A percentile compares a stretch with the other conserved stretches of the same genome.
These are phyloP conservation scores for Nicotiana attenuata DNA, from an alignment of 257 asterid species.

Conservation along the genomic window DNA sequence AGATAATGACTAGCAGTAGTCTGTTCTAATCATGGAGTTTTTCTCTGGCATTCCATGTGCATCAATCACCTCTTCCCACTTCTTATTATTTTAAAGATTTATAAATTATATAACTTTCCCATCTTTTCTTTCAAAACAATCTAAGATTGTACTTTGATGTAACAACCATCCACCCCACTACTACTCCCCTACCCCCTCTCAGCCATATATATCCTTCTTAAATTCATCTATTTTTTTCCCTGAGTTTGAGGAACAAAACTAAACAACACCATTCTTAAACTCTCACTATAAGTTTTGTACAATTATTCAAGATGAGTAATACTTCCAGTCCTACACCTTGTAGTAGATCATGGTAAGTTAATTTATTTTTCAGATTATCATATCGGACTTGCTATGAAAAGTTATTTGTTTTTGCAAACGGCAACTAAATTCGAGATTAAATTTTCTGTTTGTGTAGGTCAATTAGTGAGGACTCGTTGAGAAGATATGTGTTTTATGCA, in stretches of 20 bases:
- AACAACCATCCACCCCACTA: conserved; percentile 1
- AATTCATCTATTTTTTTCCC: conserved; percentile 12
- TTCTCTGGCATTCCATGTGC: conserved; percentile 94
- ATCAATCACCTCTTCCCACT: conserved; percentile 47
- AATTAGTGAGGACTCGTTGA: conserved; percentile 86
- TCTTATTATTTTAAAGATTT: conserved; percentile 26
- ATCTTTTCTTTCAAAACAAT: conserved; percentile 30
- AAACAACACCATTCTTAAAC: background rate
- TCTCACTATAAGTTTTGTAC: background rate
- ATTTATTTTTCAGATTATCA: background rate
- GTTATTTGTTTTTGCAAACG: background rate
- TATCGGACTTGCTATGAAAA: background rate
- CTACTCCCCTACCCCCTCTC: background rate
- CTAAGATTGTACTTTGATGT: conserved; percentile 22
- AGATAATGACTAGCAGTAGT: conserved; percentile 44
- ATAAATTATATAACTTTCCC: conserved; percentile 10
- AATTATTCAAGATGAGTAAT: conserved; percentile 30
- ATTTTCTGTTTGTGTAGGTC: conserved; percentile 44
- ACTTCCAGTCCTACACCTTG: conserved; percentile 42
- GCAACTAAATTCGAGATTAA: too few relatives aligned
- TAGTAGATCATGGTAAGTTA: conserved; percentile 65
- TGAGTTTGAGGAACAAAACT: conserved; percentile 17
- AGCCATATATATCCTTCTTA: conserved; percentile 7
- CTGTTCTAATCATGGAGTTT: conserved; percentile 58
- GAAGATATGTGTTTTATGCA: conserved; percentile 77